phyloP scores from a whole-genome alignment of 148 eudicot genomes.

The Hydrangea macrophylla region DNA sequence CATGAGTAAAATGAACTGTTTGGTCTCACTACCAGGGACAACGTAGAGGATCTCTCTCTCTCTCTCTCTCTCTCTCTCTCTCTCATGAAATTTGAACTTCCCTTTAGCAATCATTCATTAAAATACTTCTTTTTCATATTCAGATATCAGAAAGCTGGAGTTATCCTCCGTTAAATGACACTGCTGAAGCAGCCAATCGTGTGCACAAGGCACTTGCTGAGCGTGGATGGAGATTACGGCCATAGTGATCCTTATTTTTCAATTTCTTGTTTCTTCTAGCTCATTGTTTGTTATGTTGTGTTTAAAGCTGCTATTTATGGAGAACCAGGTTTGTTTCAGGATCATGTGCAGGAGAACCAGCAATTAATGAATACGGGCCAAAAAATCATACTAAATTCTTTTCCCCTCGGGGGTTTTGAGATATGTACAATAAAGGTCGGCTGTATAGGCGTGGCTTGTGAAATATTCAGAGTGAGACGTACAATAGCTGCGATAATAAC shows the following conservation, averaged over 20 bases:
- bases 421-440: slow-evolving; percentile 6
- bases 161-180: slow-evolving; percentile 91
- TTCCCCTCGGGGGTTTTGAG: slow-evolving; percentile 13
- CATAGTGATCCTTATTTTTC: slow-evolving; percentile 29
- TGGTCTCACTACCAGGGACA: no score
- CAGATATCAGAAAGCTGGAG: slow-evolving; percentile 96
- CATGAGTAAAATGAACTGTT: no score
- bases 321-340: background rate
- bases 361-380: background rate
- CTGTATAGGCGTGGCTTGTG: slow-evolving; percentile 18
- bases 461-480: slow-evolving; percentile 8
- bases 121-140: slow-evolving; percentile 10
- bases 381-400: background rate
- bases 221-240: slow-evolving; percentile 86
- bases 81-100: background rate
- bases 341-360: background rate
- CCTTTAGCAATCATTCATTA: background rate
- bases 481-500: background rate
- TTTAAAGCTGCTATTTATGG: background rate
- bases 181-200: slow-evolving; percentile 79
- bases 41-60: no score
- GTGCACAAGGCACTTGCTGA: slow-evolving; percentile 75
- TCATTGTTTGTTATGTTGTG: background rate
- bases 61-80: no score
- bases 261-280: background rate